Evolutionary conservation across 495 filamentous ascomycete genomes (phyloP).

Genomic region (Trichocladium uniseriatum): DNA sequence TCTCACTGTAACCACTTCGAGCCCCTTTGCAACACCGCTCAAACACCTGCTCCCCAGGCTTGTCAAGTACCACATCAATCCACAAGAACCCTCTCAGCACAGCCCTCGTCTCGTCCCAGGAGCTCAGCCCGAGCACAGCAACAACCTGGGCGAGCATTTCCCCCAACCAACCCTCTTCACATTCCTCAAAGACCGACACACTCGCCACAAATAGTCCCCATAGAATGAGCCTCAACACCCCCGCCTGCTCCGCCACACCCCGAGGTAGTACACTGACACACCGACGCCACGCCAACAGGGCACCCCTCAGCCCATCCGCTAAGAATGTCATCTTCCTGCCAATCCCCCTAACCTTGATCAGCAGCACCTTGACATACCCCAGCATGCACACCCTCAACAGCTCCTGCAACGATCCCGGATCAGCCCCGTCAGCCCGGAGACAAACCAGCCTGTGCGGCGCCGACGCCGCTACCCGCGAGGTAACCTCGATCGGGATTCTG

Average conservation of each 20-base stretch:
- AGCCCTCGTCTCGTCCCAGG: conserved; percentile 2
- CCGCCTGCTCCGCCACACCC: background rate
- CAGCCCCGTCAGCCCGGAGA: background rate
- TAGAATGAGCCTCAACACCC: background rate
- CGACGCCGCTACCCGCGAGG: background rate
- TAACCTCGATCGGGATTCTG: background rate
- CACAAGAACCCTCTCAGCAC: conserved; percentile 11
- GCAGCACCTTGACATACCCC: conserved; percentile 7
- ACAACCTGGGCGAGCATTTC: background rate
- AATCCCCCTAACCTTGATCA: conserved; percentile 1
- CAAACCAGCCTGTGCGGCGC: conserved; percentile 1
- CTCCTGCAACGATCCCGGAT: background rate
- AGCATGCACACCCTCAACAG: conserved; percentile 1
- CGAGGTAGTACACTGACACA: background rate
- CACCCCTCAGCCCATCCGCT: background rate
- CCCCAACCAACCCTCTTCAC: background rate
- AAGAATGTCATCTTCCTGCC: conserved; percentile 4
- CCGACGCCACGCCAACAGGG: background rate
- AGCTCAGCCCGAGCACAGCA: background rate
- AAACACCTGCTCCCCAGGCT: background rate
- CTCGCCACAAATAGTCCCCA: conserved; percentile 5
- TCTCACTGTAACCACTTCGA: too few species aligned
- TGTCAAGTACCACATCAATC: background rate
- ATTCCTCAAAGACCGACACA: conserved; percentile 8
- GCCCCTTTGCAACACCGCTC: background rate